Evolutionary conservation across 305 asterid species (phyloP).

Genomic region (Solanum chacoense): DNA sequence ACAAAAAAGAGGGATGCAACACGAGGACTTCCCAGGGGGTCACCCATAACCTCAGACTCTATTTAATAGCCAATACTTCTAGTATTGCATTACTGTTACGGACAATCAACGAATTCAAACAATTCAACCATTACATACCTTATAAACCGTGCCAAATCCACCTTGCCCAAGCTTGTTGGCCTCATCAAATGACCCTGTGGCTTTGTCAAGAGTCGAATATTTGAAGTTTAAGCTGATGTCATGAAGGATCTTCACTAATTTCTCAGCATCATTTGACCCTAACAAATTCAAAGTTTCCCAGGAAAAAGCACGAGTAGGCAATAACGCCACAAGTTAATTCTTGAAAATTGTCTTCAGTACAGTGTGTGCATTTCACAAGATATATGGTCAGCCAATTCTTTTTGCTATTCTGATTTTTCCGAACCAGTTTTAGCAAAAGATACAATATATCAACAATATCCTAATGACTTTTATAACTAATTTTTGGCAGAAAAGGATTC

Average conservation of each 20-base stretch:
- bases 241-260: slow-evolving; percentile 21
- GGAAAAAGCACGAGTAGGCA: background rate
- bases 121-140: slow-evolving; percentile 5
- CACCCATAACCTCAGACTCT: background rate
- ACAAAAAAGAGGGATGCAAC: too few species aligned
- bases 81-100: background rate
- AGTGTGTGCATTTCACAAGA: background rate
- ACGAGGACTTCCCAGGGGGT: too few species aligned
- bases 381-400: background rate
- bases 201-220: slow-evolving; percentile 31
- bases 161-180: slow-evolving; percentile 39
- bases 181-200: slow-evolving; percentile 29
- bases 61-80: background rate
- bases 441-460: background rate
- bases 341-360: background rate
- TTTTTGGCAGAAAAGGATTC: background rate
- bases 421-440: background rate
- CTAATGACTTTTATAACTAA: background rate
- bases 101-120: background rate
- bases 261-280: slow-evolving; percentile 19
- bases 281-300: background rate
- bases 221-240: slow-evolving; percentile 29
- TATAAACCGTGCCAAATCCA: slow-evolving; percentile 35
- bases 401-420: background rate
- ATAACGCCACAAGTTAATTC: background rate